A percentile compares a stretch with the other conserved stretches of the same genome.
Evolutionary conservation across 169 alveolate genomes (phyloP).

Genomic region (Theileria equi): DNA sequence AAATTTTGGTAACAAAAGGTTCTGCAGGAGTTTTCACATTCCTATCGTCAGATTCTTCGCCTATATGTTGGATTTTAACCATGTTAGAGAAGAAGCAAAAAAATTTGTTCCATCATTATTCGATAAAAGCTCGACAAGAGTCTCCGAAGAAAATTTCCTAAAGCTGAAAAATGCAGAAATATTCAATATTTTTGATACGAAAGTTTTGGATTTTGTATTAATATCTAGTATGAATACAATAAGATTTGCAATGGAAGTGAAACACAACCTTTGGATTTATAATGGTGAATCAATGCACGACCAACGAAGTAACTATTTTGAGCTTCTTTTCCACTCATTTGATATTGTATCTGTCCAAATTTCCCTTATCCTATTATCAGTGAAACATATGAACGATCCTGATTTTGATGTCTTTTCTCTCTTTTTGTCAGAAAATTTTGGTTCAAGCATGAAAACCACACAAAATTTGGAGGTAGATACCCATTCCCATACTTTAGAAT

Average conservation of each 20-base stretch:
- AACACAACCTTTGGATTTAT: constrained; percentile 44
- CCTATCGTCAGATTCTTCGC: constrained; percentile 54
- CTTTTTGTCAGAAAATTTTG: too few species aligned
- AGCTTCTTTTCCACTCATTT: constrained; percentile 12
- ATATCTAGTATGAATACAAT: neutral
- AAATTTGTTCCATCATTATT: neutral
- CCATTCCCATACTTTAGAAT: too few species aligned
- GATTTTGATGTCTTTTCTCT: constrained; percentile 12
- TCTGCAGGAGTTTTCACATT: constrained; percentile 43
- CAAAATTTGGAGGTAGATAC: too few species aligned
- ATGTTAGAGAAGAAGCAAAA: neutral
- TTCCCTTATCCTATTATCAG: constrained; percentile 17
- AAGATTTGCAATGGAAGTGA: constrained; percentile 46
- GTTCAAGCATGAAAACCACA: too few species aligned
- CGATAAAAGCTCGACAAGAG: neutral
- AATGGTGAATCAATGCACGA: constrained; percentile 65
- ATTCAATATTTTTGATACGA: constrained; percentile 18
- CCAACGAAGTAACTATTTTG: constrained; percentile 32
- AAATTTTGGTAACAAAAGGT: neutral
- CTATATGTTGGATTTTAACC: constrained; percentile 26
- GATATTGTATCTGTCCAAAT: constrained; percentile 47
- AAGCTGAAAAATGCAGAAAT: neutral
- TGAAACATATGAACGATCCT: constrained; percentile 24
- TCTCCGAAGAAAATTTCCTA: neutral
- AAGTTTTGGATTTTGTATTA: constrained; percentile 30